Percentiles rank a stretch among this genome's conserved stretches.
Evolutionary conservation across 1,284 basidiomycete species (phyloP).

Genomic region (Tilletiaria anomala): DNA sequence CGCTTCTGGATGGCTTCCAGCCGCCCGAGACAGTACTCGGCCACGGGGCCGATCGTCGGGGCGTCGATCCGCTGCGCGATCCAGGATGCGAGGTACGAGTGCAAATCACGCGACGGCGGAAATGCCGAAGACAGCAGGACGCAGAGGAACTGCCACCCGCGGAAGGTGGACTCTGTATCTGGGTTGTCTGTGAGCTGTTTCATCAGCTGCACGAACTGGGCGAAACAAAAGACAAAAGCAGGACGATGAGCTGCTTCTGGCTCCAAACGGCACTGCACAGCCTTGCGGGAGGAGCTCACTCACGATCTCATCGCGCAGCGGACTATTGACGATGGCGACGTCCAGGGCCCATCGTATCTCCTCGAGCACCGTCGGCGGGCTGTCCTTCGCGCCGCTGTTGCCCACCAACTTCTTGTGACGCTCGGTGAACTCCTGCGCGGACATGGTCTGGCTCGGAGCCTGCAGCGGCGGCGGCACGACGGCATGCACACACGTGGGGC

Average conservation of each 20-base stretch:
- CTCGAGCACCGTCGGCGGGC: background rate
- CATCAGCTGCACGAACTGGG: conserved; percentile 65
- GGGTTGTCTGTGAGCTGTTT: conserved; percentile 76
- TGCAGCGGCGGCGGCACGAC: background rate
- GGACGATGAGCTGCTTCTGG: background rate
- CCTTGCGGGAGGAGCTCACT: background rate
- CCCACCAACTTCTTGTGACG: too few relatives aligned
- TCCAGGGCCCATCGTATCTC: background rate
- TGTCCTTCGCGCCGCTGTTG: too few relatives aligned
- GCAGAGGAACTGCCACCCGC: conserved; percentile 79
- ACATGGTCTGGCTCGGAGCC: too few relatives aligned
- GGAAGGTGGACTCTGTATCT: conserved; percentile 63
- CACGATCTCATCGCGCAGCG: background rate
- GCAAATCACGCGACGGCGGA: conserved; percentile 77
- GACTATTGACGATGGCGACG: background rate
- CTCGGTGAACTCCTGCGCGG: too few relatives aligned
- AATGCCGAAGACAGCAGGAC: conserved; percentile 65
- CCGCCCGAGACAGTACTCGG: background rate
- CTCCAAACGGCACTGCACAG: background rate
- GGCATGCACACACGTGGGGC: conserved; percentile 47
- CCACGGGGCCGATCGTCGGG: background rate
- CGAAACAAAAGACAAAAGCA: background rate
- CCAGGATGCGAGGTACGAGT: conserved; percentile 50
- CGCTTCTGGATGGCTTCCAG: background rate
- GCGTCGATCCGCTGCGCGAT: background rate